A percentile compares a stretch with the other conserved stretches of the same genome.
Evolutionary conservation across 1,139 yeast species (phyloP).

Genomic region (Saccharomyces hybrid): DNA sequence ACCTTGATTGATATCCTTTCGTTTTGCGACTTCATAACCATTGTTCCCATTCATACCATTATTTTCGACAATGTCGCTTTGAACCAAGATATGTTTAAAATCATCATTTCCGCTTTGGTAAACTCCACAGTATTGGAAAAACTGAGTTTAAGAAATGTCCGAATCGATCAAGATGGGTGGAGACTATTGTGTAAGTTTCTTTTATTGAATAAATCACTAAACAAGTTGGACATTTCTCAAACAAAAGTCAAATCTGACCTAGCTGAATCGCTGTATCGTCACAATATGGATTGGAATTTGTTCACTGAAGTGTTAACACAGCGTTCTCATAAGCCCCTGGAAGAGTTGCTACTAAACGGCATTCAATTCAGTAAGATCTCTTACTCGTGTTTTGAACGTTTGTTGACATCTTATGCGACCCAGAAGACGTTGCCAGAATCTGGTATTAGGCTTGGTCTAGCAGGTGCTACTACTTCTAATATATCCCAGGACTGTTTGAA

Average conservation of each 20-base stretch:
- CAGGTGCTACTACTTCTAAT: conserved; percentile 20
- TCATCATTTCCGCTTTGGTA: conserved; percentile 55
- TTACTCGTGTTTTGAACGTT: conserved; percentile 38
- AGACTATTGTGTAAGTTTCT: conserved; percentile 63
- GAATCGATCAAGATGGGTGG: conserved; percentile 71
- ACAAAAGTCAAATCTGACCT: conserved; percentile 53
- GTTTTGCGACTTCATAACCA: conserved; percentile 78
- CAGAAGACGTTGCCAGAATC: conserved; percentile 24
- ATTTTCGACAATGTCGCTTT: conserved; percentile 78
- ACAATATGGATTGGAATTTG: conserved; percentile 70
- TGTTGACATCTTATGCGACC: conserved; percentile 36
- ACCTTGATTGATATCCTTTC: conserved; percentile 83
- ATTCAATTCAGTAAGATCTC: conserved; percentile 44
- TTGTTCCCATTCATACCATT: conserved; percentile 71
- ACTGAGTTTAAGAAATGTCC: conserved; percentile 68
- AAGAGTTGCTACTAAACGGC: conserved; percentile 76
- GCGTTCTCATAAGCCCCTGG: conserved; percentile 52
- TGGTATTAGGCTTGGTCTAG: conserved; percentile 5
- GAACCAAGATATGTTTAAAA: conserved; percentile 70
- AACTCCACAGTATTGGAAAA: conserved; percentile 56
- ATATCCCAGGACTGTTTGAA: conserved; percentile 50
- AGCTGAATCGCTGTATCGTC: conserved; percentile 46
- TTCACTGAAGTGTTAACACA: conserved; percentile 51
- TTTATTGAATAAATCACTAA: conserved; percentile 47
- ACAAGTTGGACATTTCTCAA: conserved; percentile 70